Percentiles rank a stretch among this genome's conserved stretches.
phyloP scores from a whole-genome alignment of 352 stramenopile species.

The Phytophthora pistaciae region DNA sequence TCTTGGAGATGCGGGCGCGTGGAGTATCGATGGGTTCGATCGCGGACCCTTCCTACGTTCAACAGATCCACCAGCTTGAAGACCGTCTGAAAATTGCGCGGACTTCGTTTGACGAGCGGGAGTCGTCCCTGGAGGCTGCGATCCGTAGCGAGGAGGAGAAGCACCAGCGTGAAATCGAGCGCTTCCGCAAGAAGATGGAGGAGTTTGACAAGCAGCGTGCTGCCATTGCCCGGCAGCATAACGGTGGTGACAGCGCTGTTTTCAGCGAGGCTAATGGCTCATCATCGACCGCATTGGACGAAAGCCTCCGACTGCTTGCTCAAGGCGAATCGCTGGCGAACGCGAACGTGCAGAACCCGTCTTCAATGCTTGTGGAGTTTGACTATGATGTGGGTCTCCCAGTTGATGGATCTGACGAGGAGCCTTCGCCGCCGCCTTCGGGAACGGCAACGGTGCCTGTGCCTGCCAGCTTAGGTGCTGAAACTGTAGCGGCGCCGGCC shows the following conservation, averaged over 20 bases:
- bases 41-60: slow-evolving; percentile 59
- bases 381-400: slow-evolving; percentile 38
- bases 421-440: slow-evolving; percentile 19
- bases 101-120: slow-evolving; percentile 70
- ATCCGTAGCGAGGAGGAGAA: slow-evolving; percentile 87
- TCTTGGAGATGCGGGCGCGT: slow-evolving; percentile 57
- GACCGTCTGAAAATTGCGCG: slow-evolving; percentile 69
- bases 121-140: slow-evolving; percentile 74
- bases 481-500: slow-evolving; percentile 5
- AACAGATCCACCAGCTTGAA: slow-evolving; percentile 73
- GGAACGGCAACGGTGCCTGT: background rate
- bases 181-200: slow-evolving; percentile 85
- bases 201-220: slow-evolving; percentile 84
- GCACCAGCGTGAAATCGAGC: slow-evolving; percentile 85
- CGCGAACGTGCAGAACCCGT: slow-evolving; percentile 20
- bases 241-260: slow-evolving; percentile 45
- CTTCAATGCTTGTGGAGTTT: slow-evolving; percentile 31
- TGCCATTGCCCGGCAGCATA: slow-evolving; percentile 69
- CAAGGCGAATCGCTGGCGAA: slow-evolving; percentile 31
- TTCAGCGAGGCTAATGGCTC: slow-evolving; percentile 37
- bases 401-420: slow-evolving; percentile 34
- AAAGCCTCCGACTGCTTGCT: slow-evolving; percentile 34
- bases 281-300: slow-evolving; percentile 33
- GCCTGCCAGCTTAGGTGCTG: slow-evolving; percentile 12
- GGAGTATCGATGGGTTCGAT: slow-evolving; percentile 72